Evolutionary conservation across 192 early-diverging fungal species (phyloP), one percentile per base, ranked within the genome.

Genomic region (Backusella liffmaniae): DNA sequence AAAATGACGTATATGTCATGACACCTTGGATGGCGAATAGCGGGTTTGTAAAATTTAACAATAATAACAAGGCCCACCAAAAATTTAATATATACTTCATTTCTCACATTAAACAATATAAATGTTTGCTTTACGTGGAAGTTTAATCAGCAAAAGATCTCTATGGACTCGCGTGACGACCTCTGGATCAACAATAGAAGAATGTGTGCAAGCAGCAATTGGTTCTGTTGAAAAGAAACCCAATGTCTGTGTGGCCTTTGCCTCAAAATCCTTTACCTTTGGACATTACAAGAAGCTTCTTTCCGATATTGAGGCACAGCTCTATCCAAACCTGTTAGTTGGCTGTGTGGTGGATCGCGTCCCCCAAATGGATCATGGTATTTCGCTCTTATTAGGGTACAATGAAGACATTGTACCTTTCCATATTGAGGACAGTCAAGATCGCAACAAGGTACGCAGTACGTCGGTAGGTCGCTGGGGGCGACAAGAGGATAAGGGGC

Each of bases 401-500:
- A 62, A 79, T 56, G 78, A 77, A 37, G 34, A 73, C 6, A 70
- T 75, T 10, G 51, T 59, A 10, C 68, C 42, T 3, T 83, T 83
- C 32, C 30, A 44, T 9, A 35, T 83, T 2, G 49, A 77, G 16
- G 76, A 83, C 30, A 51, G 67, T 2, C 51, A 62, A 3, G 70
- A 76, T 29, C 30, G 78, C 29, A 46, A 72, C 34, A 72, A 77
- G 65, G 36, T 77, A 10, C 76, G 78, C 16, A 72, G 39, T 35
- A 74, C 77, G n/a, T 79, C 78, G 18, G 82, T 83, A 1, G 82
- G 82, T 0, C 71, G 82, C 6, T 83, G 82, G 82, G 82, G 82
- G 5, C 69, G 66, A 29, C 67, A 74, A 13, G 67, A 79, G 30
- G 77, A 83, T 26, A 77, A 73, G 21, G 41, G 53, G 12, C 26